A percentile compares a stretch with the other conserved stretches of the same genome.
These are phyloP conservation scores for Geum urbanum DNA, from an alignment of 306 rosid species.

Conservation along the genomic window DNA sequence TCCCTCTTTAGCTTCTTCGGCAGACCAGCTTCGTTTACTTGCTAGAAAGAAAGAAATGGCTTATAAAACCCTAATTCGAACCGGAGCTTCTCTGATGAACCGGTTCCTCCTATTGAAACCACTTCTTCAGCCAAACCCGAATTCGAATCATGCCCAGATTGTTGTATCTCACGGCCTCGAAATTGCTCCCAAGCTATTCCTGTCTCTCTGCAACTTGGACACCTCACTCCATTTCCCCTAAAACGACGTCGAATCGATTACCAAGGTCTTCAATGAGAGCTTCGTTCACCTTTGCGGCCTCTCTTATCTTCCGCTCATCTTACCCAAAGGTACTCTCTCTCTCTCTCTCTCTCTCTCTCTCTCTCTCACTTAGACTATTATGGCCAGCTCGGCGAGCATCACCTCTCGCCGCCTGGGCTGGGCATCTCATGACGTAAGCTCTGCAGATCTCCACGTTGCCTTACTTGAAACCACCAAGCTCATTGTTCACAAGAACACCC, in stretches of 20 bases:
- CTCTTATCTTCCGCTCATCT: conserved; percentile 70
- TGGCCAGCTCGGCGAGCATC: no score
- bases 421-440: no score
- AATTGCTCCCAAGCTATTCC: conserved; percentile 52
- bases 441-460: no score
- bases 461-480: no score
- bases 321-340: conserved; percentile 62
- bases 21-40: conserved; percentile 9
- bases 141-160: conserved; percentile 15
- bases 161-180: conserved; percentile 33
- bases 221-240: conserved; percentile 40
- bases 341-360: no score
- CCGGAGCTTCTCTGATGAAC: conserved; percentile 54
- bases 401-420: no score
- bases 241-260: conserved; percentile 44
- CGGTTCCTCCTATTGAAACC: conserved; percentile 40
- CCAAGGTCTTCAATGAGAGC: conserved; percentile 36
- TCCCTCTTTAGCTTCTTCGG: conserved; percentile 19
- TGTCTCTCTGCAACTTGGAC: conserved; percentile 46
- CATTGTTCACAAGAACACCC: no score
- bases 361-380: no score
- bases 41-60: conserved; percentile 49
- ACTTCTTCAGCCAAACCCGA: conserved; percentile 30
- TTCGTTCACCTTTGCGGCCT: conserved; percentile 64
- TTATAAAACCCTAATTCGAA: conserved; percentile 57